Conservation (phyloP, 176 grass and related monocot genomes). For the Oryza officinalis region DNA sequence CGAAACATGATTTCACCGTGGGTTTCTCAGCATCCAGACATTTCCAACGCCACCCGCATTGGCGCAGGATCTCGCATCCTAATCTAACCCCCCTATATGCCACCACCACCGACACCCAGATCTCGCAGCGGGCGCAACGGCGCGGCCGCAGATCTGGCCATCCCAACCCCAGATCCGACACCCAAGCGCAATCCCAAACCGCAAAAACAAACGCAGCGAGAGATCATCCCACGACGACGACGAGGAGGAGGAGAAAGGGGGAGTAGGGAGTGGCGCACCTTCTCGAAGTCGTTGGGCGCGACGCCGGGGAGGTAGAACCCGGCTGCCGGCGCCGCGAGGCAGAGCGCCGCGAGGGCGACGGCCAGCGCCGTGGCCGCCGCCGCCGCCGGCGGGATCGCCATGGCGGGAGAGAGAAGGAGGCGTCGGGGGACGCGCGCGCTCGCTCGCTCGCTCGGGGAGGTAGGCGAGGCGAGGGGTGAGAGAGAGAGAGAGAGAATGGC, state of each 20-base stretch:
- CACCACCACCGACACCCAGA: conserved; percentile 11
- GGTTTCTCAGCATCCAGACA: neutral
- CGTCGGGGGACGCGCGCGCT: conserved; percentile 21
- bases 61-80: neutral
- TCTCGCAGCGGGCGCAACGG: neutral
- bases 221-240: neutral
- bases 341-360: conserved; percentile 42
- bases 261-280: conserved; percentile 33
- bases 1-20: neutral
- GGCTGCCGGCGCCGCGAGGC: conserved; percentile 36
- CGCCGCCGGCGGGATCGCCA: conserved; percentile 52
- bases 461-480: too few relatives aligned
- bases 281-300: conserved; percentile 81
- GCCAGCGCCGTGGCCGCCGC: conserved; percentile 35
- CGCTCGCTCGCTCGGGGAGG: neutral
- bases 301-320: conserved; percentile 90
- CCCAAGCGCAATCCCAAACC: neutral
- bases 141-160: conserved; percentile 42
- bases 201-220: neutral
- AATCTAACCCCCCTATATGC: neutral
- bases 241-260: neutral
- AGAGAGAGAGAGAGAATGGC: neutral
- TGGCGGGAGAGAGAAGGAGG: neutral
- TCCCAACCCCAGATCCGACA: conserved; percentile 33
- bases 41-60: neutral